These are phyloP conservation scores for Aspergillus sp. DNA, from an alignment of 2,329 filamentous ascomycete species.

Conservation along the genomic window DNA sequence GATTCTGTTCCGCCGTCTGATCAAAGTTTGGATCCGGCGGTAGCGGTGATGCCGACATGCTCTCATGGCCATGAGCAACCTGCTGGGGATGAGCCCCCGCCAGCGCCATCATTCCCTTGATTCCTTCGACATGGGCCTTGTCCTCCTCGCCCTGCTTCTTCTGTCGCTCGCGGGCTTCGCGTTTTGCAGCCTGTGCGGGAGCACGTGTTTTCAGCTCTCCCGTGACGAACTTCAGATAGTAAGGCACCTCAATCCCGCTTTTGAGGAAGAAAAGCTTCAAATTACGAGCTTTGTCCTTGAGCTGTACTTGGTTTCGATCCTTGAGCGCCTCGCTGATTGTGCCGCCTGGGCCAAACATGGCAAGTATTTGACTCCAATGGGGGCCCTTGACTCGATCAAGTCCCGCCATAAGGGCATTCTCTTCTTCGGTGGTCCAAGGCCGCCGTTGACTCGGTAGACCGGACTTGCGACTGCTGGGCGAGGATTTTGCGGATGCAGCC, in stretches of 20 bases:
- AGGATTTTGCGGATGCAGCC: constrained; percentile 57
- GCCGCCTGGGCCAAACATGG: constrained; percentile 77
- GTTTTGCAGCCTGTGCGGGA: constrained; percentile 59
- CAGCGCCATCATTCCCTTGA: constrained; percentile 49
- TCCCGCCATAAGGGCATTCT: constrained; percentile 85
- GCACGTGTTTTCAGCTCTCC: constrained; percentile 85
- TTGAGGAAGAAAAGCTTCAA: constrained; percentile 90
- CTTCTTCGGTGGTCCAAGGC: constrained; percentile 86
- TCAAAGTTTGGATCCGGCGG: constrained; percentile 38
- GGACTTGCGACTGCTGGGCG: constrained; percentile 52
- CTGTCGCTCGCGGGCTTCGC: constrained; percentile 49
- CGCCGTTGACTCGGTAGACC: constrained; percentile 62
- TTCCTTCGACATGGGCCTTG: constrained; percentile 48
- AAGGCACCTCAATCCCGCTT: constrained; percentile 85
- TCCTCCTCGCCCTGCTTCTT: constrained; percentile 48
- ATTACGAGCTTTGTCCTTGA: constrained; percentile 90
- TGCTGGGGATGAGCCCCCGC: constrained; percentile 42
- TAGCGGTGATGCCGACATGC: constrained; percentile 40
- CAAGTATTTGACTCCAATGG: constrained; percentile 89
- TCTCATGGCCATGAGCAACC: constrained; percentile 33
- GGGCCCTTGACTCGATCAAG: constrained; percentile 86
- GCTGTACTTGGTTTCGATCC: constrained; percentile 84
- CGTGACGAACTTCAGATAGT: constrained; percentile 82
- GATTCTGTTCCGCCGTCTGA: constrained; percentile 42
- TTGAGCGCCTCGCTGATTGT: constrained; percentile 80